Evolutionary conservation across 495 filamentous ascomycete species (phyloP).

Genomic region (Penicillium cataractarum): DNA sequence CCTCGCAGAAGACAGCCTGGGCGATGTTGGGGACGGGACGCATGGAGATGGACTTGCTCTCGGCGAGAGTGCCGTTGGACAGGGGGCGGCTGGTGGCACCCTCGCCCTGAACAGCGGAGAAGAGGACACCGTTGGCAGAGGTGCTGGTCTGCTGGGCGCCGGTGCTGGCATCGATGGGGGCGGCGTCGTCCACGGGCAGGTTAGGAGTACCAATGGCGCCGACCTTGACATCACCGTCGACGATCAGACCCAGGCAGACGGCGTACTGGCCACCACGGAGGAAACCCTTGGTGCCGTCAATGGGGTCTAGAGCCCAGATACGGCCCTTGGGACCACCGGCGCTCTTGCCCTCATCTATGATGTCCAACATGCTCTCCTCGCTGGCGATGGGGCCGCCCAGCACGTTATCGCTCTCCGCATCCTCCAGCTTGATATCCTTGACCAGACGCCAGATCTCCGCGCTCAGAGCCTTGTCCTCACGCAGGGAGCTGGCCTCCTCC

Average conservation of each 20-base stretch:
- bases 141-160: conserved; percentile 69
- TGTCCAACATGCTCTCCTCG: conserved; percentile 76
- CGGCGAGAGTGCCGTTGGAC: conserved; percentile 56
- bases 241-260: conserved; percentile 87
- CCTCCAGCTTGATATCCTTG: conserved; percentile 68
- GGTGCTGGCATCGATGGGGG: conserved; percentile 64
- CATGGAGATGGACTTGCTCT: conserved; percentile 74
- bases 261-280: conserved; percentile 97
- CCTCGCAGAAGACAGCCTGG: conserved; percentile 89
- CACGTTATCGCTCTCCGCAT: conserved; percentile 62
- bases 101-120: conserved; percentile 74
- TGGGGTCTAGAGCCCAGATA: conserved; percentile 96
- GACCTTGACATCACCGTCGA: conserved; percentile 92
- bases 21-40: conserved; percentile 70
- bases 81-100: conserved; percentile 80
- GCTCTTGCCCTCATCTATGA: conserved; percentile 84
- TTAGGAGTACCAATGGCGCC: conserved; percentile 95
- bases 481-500: conserved; percentile 82
- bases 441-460: conserved; percentile 84
- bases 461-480: conserved; percentile 65
- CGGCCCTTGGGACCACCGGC: conserved; percentile 77
- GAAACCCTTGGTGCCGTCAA: conserved; percentile 98
- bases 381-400: conserved; percentile 74
- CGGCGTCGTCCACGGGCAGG: conserved; percentile 79
- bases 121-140: conserved; percentile 75